These are phyloP conservation scores for Backusella circina DNA, from an alignment of 192 early-diverging fungal species.

Conservation along the genomic window DNA sequence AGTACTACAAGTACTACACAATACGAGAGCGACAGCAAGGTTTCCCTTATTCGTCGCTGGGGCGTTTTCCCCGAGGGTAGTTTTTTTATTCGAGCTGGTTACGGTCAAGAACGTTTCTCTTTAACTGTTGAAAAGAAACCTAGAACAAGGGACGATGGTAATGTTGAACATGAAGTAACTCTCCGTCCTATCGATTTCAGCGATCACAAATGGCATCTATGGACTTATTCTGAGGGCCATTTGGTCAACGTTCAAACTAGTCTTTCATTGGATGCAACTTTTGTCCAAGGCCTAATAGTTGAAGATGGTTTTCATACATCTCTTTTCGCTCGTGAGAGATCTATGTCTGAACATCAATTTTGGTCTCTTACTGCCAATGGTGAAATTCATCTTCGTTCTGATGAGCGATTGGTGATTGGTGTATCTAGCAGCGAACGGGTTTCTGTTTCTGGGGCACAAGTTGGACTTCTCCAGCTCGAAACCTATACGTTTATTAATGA, in stretches of 20 bases:
- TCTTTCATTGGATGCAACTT: background rate
- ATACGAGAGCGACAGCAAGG: background rate
- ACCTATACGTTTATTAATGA: background rate
- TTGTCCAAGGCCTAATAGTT: background rate
- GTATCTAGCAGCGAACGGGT: background rate
- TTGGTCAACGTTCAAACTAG: conserved; percentile 14
- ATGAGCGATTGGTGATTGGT: conserved; percentile 9
- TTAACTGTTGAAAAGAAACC: conserved; percentile 8
- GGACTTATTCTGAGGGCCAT: conserved; percentile 15
- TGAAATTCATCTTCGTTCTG: conserved; percentile 7
- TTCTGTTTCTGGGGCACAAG: background rate
- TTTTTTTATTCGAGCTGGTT: conserved; percentile 14
- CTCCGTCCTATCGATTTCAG: conserved; percentile 5
- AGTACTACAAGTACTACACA: background rate
- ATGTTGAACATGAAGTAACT: background rate
- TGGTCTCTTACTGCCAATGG: conserved; percentile 25
- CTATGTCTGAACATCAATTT: conserved; percentile 8
- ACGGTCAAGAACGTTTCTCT: background rate
- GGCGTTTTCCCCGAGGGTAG: conserved; percentile 15
- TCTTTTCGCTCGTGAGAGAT: conserved; percentile 5
- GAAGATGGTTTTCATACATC: conserved; percentile 1
- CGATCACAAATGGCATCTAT: conserved; percentile 12
- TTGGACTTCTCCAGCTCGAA: background rate
- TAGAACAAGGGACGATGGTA: background rate
- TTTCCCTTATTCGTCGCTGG: conserved; percentile 9